Base-by-base conservation (phyloP, 805 yeast species). In the Helenozyma rhizophorensis region DNA sequence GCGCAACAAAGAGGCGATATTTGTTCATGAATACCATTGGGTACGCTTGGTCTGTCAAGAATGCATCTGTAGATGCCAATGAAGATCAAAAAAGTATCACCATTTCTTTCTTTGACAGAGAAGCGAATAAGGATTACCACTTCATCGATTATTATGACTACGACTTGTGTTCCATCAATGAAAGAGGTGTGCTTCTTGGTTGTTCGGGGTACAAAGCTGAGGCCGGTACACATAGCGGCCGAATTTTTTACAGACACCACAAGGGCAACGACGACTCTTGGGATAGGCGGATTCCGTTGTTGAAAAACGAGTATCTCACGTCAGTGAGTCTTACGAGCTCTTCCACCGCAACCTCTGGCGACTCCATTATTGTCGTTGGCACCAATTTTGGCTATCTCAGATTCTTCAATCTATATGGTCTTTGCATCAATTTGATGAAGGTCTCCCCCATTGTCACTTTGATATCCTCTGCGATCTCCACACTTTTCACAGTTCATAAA, bases 61-160 rank as follows among this genome's bases (percentile, higher is more conserved):
- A 34, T 22, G 39, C 47, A 6, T 52, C 50, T 14, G 33, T 33
- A 4, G 36, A 36, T 11, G 14, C 37, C 2, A 34, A 32, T n/a
- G 51, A 43, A 2, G 41, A 40, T 7, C 65, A 77, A 44, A 74
- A 78, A 38, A 78, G 89, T 24, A 68, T 90, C n/a, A 89, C 96
- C 0, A 86, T 89, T 2, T 76, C 86, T 10, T 90, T 93, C 51
- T 87, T 86, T 50, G 97, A 90, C 53, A 68, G 82, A 33, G 77
- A 86, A 0, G 50, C 70, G 9, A 82, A 80, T 51, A 75, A 79
- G 36, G 96, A 87, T 48, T 86, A 86, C 49, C 90, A 87, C 58
- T 89, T 90, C 60, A 80, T 79, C 29, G 97, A 90, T 57, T 56
- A 74, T 28, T 68, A 71, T 39, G 71, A 74, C 10, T 86, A 70